phyloP scores from a whole-genome alignment of 352 stramenopile genomes.

The Globisporangium canariense region DNA sequence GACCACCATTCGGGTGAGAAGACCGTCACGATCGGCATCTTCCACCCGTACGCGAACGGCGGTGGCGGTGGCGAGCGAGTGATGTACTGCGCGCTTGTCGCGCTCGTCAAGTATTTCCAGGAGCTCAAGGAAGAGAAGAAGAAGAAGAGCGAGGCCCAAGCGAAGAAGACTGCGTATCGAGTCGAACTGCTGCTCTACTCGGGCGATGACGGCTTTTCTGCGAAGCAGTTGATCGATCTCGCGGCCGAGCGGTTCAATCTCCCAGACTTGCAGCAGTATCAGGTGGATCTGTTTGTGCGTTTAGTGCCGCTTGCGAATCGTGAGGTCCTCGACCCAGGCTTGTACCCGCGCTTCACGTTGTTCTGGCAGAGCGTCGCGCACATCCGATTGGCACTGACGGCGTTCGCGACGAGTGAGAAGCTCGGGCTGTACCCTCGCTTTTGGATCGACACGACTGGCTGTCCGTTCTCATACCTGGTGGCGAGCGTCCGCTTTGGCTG shows the following conservation, averaged over 20 bases:
- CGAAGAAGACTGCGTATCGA: slow-evolving; percentile 3
- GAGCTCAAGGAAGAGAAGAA: slow-evolving; percentile 13
- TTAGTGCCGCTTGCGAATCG: slow-evolving; percentile 77
- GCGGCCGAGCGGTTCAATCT: slow-evolving; percentile 86
- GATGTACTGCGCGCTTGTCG: slow-evolving; percentile 94
- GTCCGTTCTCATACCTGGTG: slow-evolving; percentile 95
- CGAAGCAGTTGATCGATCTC: slow-evolving; percentile 64
- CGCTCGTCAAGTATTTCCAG: slow-evolving; percentile 60
- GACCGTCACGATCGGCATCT: slow-evolving; percentile 81
- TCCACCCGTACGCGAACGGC: slow-evolving; percentile 94
- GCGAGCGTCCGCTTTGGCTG: slow-evolving; percentile 84
- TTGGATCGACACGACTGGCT: slow-evolving; percentile 98
- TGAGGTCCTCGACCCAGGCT: slow-evolving; percentile 63
- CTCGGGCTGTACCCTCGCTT: slow-evolving; percentile 73
- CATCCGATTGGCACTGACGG: slow-evolving; percentile 87
- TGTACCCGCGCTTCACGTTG: slow-evolving; percentile 92
- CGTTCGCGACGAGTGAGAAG: slow-evolving; percentile 57
- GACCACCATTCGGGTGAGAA: slow-evolving; percentile 12
- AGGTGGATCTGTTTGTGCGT: slow-evolving; percentile 49
- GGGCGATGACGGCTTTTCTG: slow-evolving; percentile 69
- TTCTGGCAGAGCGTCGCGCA: slow-evolving; percentile 95
- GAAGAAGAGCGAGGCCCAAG: background rate
- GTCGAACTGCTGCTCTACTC: slow-evolving; percentile 64
- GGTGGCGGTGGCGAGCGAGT: slow-evolving; percentile 98
- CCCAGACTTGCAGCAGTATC: slow-evolving; percentile 54